Conservation (phyloP, 176 grass and related monocot species). For the Typha latifolia region DNA sequence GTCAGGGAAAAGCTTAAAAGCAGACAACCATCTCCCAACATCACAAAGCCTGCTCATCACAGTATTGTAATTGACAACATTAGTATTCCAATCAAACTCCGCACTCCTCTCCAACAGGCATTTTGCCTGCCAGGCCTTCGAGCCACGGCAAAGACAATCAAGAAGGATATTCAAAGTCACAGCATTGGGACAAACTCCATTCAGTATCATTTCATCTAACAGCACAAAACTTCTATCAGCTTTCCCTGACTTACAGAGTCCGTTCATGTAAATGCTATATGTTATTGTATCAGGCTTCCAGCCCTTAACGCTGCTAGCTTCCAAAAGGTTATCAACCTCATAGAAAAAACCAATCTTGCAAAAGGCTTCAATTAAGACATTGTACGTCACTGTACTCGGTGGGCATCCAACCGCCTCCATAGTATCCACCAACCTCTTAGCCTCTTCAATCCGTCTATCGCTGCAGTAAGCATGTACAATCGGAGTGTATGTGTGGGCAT, state of each 20-base stretch:
- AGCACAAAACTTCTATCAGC: conserved; percentile 40
- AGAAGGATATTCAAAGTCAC: conserved; percentile 92
- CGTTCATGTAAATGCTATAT: conserved; percentile 78
- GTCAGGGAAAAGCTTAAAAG: conserved; percentile 59
- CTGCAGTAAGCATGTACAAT: conserved; percentile 64
- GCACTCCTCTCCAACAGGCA: conserved; percentile 53
- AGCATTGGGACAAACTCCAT: conserved; percentile 49
- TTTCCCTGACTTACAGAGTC: conserved; percentile 56
- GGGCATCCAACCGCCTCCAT: conserved; percentile 46
- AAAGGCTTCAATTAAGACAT: conserved; percentile 61
- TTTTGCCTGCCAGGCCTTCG: conserved; percentile 44
- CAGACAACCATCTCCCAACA: conserved; percentile 41
- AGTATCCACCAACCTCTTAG: conserved; percentile 40
- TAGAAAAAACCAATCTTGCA: conserved; percentile 48
- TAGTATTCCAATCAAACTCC: conserved; percentile 47
- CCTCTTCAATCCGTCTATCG: conserved; percentile 39
- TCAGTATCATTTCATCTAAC: conserved; percentile 53
- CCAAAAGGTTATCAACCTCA: conserved; percentile 52
- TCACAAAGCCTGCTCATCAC: conserved; percentile 79
- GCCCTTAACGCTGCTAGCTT: conserved; percentile 36
- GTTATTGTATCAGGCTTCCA: conserved; percentile 75
- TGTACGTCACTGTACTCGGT: conserved; percentile 66
- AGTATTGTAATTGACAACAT: conserved; percentile 82
- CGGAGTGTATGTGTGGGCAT: conserved; percentile 69
- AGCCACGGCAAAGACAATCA: conserved; percentile 50